Evolutionary conservation across 2,329 filamentous ascomycete species (phyloP), one percentile per base, ranked within the genome.

Genomic region (Thelonectria discophora): DNA sequence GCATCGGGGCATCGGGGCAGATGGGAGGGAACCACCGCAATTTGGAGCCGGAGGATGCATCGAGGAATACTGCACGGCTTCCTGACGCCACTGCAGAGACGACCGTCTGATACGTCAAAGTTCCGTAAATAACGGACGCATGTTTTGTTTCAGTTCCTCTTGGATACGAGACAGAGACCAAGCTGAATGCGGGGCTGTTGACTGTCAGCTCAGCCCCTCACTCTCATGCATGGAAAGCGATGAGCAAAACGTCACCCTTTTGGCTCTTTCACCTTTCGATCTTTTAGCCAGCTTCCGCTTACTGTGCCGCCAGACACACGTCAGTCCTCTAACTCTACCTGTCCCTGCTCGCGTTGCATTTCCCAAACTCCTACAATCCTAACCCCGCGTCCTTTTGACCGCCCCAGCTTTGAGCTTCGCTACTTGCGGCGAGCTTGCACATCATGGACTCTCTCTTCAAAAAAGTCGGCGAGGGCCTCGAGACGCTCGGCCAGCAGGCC

Each of bases 381-480:
- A 30, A 30, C 21, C 27, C 27, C 27, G 5, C 27, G 27, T 8
- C 27, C 27, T 30, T 30, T 30, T 30, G 27, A 30, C 27, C 27
- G 27, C 27, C 27, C 3, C 27, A 37, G 39, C 39, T 42, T 42
- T 17, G 17, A 17, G 17, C 39, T 21, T 45, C n/a, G 17, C n/a
- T 18, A 17, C 15, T 43, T 43, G 40, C 40, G 40, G 40, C 18
- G 40, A 43, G 10, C 17, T 15, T 15, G 37, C 18, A 45, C 46
- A 55, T 32, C 47, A 73, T 73, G 71, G 68, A 72, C 52, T 71
- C 49, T 32, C 34, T 85, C 64, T 76, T 83, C 61, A 77, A 76
- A 57, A 68, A 72, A 45, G 61, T 72, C 32, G 63, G 67, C 52
- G 63, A 66, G 57, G 63, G 65, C 48, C 66, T 72, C 34, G 62